Conservation (phyloP, 148 eudicot genomes). For the Nepenthes gracilis region DNA sequence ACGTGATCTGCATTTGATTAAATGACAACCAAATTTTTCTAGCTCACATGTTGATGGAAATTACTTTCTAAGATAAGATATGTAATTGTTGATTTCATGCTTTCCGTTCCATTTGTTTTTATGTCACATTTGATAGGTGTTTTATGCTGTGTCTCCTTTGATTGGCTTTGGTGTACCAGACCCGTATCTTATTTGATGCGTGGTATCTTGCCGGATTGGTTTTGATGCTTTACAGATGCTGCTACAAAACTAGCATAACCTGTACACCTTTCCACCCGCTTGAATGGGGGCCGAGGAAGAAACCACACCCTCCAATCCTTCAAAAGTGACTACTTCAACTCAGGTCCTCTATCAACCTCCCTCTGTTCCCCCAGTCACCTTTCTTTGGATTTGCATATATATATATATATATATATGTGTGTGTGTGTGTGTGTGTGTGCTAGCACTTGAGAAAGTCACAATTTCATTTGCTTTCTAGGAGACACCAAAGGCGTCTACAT, state of each 20-base stretch:
- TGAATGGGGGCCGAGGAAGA: conserved; percentile 67
- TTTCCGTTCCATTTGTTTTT: too few species aligned
- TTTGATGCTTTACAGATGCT: background rate
- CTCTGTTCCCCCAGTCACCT: conserved; percentile 3
- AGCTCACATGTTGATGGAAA: too few species aligned
- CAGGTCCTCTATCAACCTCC: conserved; percentile 37
- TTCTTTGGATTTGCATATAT: conserved; percentile 1
- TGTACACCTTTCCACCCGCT: too few species aligned
- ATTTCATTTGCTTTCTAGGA: conserved; percentile 42
- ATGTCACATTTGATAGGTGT: too few species aligned
- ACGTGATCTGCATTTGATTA: too few species aligned
- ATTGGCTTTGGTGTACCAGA: too few species aligned
- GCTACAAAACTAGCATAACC: background rate
- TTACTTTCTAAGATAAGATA: too few species aligned
- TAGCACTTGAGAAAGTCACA: background rate
- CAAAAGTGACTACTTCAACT: conserved; percentile 41
- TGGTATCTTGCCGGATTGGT: background rate
- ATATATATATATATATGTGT: background rate
- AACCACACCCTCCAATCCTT: conserved; percentile 50
- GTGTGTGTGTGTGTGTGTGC: conserved; percentile 3
- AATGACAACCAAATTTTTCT: too few species aligned
- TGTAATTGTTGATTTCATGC: too few species aligned
- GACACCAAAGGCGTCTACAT: conserved; percentile 39
- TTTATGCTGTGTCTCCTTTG: too few species aligned
- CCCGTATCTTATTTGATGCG: too few species aligned